Conservation (phyloP, 164 flowering plant species). For the Warburgia ugandensis region DNA sequence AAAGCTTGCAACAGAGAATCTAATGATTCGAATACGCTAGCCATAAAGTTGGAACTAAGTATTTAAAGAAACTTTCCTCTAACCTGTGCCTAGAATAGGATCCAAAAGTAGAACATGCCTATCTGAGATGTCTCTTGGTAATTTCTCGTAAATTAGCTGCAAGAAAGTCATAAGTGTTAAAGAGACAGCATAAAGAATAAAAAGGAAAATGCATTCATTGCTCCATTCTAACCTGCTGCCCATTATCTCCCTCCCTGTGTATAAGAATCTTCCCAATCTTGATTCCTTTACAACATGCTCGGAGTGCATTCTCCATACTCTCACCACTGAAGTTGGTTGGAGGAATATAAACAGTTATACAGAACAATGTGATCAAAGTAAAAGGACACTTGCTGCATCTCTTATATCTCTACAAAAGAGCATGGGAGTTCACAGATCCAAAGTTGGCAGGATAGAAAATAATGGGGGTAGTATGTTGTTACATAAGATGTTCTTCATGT, state of each 20-base stretch:
- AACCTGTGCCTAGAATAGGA: slow-evolving; percentile 95
- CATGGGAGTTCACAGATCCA: too few relatives aligned
- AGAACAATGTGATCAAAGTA: neutral
- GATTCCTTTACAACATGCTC: slow-evolving; percentile 98
- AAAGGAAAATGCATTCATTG: slow-evolving; percentile 3
- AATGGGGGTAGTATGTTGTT: too few relatives aligned
- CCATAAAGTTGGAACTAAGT: neutral
- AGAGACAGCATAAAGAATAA: neutral
- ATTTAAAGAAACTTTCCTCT: neutral
- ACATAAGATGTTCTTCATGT: too few relatives aligned
- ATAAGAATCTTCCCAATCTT: slow-evolving; percentile 96
- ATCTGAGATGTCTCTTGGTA: slow-evolving; percentile 83
- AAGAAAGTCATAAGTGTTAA: slow-evolving; percentile 7
- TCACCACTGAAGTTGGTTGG: slow-evolving; percentile 60
- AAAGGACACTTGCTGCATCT: too few relatives aligned
- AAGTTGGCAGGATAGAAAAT: too few relatives aligned
- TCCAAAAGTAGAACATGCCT: slow-evolving; percentile 96
- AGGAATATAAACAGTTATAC: neutral
- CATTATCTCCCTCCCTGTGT: slow-evolving; percentile 94
- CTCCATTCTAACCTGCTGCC: slow-evolving; percentile 64
- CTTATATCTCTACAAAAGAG: too few relatives aligned
- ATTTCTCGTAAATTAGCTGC: slow-evolving; percentile 90
- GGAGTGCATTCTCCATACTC: slow-evolving; percentile 97
- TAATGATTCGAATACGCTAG: neutral
- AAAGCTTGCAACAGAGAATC: too few relatives aligned